Evolutionary conservation across 768 basidiomycete species (phyloP).

Genomic region (Leucosporidium yakuticum): DNA sequence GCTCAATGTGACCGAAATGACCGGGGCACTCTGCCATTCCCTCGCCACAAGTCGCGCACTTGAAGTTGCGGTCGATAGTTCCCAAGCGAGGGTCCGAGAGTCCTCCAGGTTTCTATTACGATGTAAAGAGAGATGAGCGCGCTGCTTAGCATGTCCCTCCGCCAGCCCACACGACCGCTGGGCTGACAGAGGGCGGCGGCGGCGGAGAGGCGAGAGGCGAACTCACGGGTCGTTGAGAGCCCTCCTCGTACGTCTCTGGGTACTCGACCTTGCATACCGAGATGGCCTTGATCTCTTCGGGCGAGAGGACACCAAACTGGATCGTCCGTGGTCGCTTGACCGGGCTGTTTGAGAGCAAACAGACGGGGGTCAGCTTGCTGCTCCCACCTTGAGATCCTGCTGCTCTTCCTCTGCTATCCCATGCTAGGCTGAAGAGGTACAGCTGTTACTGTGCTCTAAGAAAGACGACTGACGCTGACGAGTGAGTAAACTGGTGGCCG

Average conservation of each 20-base stretch:
- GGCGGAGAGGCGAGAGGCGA: conserved; percentile 51
- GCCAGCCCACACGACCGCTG: neutral
- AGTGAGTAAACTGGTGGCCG: conserved; percentile 34
- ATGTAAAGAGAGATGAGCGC: conserved; percentile 36
- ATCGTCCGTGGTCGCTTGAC: conserved; percentile 66
- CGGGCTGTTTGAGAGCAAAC: conserved; percentile 10
- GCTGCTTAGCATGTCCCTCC: no score
- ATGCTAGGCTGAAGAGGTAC: neutral
- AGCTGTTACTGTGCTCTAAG: neutral
- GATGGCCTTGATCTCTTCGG: conserved; percentile 99
- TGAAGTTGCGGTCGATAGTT: conserved; percentile 94
- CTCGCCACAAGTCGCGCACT: conserved; percentile 99
- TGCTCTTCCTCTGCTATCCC: neutral
- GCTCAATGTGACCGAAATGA: conserved; percentile 97
- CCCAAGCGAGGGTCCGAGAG: conserved; percentile 98
- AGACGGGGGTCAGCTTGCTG: neutral
- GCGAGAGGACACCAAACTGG: conserved; percentile 96
- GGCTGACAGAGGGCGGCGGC: conserved; percentile 49
- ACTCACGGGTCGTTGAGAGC: conserved; percentile 76
- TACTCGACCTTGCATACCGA: conserved; percentile 98
- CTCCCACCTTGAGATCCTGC: neutral
- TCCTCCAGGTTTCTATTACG: conserved; percentile 88
- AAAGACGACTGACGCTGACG: conserved; percentile 20
- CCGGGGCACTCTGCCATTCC: conserved; percentile 99
- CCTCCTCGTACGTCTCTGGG: conserved; percentile 97